Evolutionary conservation across 2,329 filamentous ascomycete species (phyloP).

Genomic region (Biscogniauxia sp.): DNA sequence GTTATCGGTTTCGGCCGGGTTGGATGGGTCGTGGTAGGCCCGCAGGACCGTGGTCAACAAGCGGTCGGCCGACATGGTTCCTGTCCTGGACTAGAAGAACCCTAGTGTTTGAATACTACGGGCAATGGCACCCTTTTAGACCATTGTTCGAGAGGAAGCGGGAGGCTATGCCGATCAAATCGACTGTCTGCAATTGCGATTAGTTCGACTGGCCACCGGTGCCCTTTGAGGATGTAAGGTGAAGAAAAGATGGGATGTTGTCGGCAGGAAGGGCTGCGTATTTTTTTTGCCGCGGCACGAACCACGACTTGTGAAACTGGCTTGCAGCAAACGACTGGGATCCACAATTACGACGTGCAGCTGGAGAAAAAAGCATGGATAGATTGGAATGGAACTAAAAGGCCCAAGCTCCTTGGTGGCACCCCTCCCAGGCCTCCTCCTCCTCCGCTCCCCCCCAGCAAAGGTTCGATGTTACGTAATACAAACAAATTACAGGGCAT

Average conservation of each 20-base stretch:
- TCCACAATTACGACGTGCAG: not conserved
- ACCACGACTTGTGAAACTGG: not conserved
- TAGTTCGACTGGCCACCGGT: not conserved
- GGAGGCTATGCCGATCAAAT: not conserved
- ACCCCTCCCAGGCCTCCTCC: no score
- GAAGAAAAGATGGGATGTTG: not conserved
- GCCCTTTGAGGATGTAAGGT: not conserved
- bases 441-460: not conserved
- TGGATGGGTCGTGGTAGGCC: conserved; percentile 53
- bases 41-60: conserved; percentile 66
- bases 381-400: no score
- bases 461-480: not conserved
- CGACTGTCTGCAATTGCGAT: not conserved
- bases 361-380: no score
- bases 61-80: conserved; percentile 63
- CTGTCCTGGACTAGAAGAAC: not conserved
- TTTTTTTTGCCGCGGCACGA: not conserved
- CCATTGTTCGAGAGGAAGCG: not conserved
- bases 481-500: not conserved
- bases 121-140: not conserved
- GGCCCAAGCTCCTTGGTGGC: not conserved
- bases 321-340: not conserved
- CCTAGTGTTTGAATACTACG: not conserved
- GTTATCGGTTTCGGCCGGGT: conserved; percentile 50
- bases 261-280: no score